Percentiles rank a stretch among this genome's conserved stretches.
phyloP scores from a whole-genome alignment of 306 rosid genomes.

The Pyrus bretschneideri region DNA sequence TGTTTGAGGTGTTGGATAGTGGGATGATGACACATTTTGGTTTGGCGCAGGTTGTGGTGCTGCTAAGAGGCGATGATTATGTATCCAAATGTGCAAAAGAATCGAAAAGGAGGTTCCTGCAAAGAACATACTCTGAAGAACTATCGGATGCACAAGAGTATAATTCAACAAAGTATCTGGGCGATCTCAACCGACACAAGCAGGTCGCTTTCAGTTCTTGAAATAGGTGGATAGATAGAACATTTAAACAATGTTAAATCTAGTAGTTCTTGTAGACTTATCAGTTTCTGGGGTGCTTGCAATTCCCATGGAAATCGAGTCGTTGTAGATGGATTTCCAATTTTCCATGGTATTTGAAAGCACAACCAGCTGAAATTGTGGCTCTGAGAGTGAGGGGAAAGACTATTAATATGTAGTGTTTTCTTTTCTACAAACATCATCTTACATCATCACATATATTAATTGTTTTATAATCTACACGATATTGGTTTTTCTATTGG shows the following conservation, averaged over 20 bases:
- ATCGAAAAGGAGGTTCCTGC: constrained; percentile 19
- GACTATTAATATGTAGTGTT: too few species aligned
- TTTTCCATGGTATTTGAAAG: constrained; percentile 13
- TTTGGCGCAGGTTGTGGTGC: constrained; percentile 38
- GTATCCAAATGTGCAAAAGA: constrained; percentile 17
- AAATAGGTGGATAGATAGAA: not conserved
- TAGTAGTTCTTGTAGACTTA: not conserved
- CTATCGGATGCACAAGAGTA: constrained; percentile 68
- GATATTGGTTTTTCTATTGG: too few species aligned
- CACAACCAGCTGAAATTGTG: not conserved
- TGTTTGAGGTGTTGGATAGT: not conserved
- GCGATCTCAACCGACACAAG: constrained; percentile 45
- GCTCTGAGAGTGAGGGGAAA: too few species aligned
- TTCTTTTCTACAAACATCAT: too few species aligned
- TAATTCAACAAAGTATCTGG: constrained; percentile 66
- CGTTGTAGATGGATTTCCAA: not conserved
- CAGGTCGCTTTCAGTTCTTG: constrained; percentile 44
- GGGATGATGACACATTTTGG: not conserved
- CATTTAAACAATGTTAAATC: not conserved
- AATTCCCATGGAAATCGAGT: constrained; percentile 11
- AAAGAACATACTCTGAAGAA: constrained; percentile 80
- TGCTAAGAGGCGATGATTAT: constrained; percentile 55
- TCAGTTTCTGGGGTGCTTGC: not conserved
- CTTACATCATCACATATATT: too few species aligned
- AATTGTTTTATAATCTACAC: too few species aligned